Evolutionary conservation across 768 basidiomycete species (phyloP), one percentile per base, ranked within the genome.

Genomic region (Multifurca ochricompacta): DNA sequence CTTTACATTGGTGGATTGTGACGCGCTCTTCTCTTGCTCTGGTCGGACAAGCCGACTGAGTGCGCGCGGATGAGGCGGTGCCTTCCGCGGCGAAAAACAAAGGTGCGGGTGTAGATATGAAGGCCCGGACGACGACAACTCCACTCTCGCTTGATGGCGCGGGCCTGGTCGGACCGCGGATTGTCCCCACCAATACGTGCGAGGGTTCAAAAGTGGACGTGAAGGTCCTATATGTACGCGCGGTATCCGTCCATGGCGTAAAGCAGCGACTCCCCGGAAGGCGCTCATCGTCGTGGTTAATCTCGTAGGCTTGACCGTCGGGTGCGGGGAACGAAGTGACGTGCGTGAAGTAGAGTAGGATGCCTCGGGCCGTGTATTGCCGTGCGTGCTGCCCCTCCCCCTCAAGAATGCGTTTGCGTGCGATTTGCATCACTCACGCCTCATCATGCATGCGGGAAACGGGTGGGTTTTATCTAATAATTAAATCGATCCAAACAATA

Each of bases 11-110:
- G 34, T 8, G 19, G 36, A 23, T 34, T 37, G 30, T 3, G 27
- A 16, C 7, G n/a, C 3, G n/a, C 32, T 42, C 19, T 48, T 56
- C 42, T 44, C 21, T 10, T 56, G 23, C 27, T 58, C 54, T 4
- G 48, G n/a, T n/a, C n/a, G n/a, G n/a, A n/a, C 23, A 3, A 59
- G 39, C 11, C 56, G 44, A 7, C 39, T 43, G 19, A 56, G 51
- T 14, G 37, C 6, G 21, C 34, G 49, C 9, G 21, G 31, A 19
- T 7, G 44, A 31, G 19, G 48, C 6, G 31, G 14, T 18, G 27
- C 35, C 13, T 19, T 31, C 11, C 40, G 19, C 5, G 18, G 28
- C 11, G 28, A 18, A 30, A 14, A 18, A 18, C 11, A 18, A 21
- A 8, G 5, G 13, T 4, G 23, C 34, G n/a, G 37, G 23, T 28